Base-by-base conservation (phyloP, 805 yeast species). In the Pichia gijzeniarum region DNA sequence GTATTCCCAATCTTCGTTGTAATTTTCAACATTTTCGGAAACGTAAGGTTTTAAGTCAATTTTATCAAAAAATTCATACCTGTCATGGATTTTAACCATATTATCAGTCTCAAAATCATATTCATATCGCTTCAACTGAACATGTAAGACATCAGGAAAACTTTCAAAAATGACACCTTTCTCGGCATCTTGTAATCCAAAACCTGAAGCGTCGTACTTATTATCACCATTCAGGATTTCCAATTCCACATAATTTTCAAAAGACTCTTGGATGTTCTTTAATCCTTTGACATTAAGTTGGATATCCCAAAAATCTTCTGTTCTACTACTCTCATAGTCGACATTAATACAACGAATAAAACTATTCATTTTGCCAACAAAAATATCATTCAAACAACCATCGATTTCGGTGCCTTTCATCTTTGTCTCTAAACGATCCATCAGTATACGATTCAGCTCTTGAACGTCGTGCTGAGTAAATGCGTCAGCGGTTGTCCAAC, bases 381-480 rank as follows among this genome's bases (percentile, higher is more conserved):
- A 93, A 2, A 90, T 75, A 48, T 86, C 83, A 57, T 79, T 85
- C 45, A 93, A 64, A 38, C 79, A 74, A 8, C 83, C 84, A 53
- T 83, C 90, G 27, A 87, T 90, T 0, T 72, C 67, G 0, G 97
- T 84, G 5, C 89, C 90, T 57, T 88, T 88, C 97, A 93, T 89
- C 43, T 86, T 85, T 3, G 80, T 72, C 62, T 93, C 99, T 37
- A 93, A 72, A 53, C 83, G 79, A 63, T 93, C 99, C 97, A 93
- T 91, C 59, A 93, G 72, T 33, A 93, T 89, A 55, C 99, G 80
- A 61, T 90, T 89, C 61, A 93, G 72, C 63, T 93, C 99, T 62
- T 93, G 99, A 14, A 93, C 97, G 62, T 93, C 99, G 65, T 93
- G 98, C 65, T 93, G 99, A 2, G 95, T 86, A 64, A 93, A 93